phyloP scores from a whole-genome alignment of 352 stramenopile species.

The Phytopythium montanum region DNA sequence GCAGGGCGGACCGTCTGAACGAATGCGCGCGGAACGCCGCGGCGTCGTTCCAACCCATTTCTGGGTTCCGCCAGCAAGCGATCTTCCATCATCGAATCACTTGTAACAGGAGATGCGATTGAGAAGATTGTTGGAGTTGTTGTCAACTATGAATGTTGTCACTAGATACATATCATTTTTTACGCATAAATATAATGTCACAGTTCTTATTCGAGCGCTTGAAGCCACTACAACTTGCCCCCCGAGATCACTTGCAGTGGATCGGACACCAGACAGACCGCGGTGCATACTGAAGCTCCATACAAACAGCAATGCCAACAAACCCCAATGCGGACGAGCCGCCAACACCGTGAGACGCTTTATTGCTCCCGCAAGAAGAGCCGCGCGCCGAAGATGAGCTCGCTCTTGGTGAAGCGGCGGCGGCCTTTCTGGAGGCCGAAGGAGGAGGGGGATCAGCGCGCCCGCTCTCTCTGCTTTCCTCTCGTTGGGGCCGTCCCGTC shows the following conservation, averaged over 20 bases:
- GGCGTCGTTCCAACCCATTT: neutral
- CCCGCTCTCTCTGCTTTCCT: neutral
- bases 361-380: neutral
- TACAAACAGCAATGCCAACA: neutral
- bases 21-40: conserved; percentile 4
- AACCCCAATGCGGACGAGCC: neutral
- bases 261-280: neutral
- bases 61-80: no score
- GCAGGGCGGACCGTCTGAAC: conserved; percentile 1
- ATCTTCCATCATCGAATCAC: no score
- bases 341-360: neutral
- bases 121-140: no score
- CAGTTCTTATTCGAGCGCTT: neutral
- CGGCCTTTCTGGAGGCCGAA: neutral
- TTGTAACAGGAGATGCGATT: no score
- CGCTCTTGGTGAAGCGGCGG: conserved; percentile 1
- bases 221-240: conserved; percentile 2
- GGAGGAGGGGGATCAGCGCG: neutral
- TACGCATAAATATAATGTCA: neutral
- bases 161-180: neutral
- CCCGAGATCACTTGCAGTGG: conserved; percentile 1
- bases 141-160: neutral
- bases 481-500: neutral
- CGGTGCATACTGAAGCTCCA: neutral
- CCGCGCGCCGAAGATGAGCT: neutral